phyloP scores from a whole-genome alignment of 2,329 filamentous ascomycete genomes.

The Ceratocystis variospora region DNA sequence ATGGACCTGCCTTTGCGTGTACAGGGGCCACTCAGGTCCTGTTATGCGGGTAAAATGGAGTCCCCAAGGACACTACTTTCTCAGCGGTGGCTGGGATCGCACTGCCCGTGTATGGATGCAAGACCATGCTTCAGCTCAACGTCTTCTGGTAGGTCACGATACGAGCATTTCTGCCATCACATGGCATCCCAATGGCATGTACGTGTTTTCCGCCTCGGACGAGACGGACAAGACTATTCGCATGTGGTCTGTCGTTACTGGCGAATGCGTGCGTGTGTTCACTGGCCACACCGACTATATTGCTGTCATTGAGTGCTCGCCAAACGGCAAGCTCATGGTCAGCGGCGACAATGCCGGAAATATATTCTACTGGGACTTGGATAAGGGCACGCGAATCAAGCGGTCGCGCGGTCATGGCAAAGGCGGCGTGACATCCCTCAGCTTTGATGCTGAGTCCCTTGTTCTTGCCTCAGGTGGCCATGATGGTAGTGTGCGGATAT shows the following conservation, averaged over 20 bases:
- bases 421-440: constrained; percentile 83
- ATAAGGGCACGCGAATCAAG: constrained; percentile 75
- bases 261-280: constrained; percentile 78
- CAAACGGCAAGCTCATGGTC: constrained; percentile 79
- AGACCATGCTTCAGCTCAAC: constrained; percentile 77
- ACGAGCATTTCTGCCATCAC: constrained; percentile 80
- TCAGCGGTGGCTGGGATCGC: constrained; percentile 75
- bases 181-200: constrained; percentile 90
- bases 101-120: constrained; percentile 85
- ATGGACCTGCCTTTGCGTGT: constrained; percentile 85
- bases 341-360: constrained; percentile 78
- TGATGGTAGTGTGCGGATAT: constrained; percentile 83
- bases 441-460: constrained; percentile 84
- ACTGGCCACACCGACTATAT: constrained; percentile 82
- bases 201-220: constrained; percentile 83
- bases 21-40: constrained; percentile 82
- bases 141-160: constrained; percentile 84
- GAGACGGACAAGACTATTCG: constrained; percentile 78
- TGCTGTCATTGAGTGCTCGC: constrained; percentile 70
- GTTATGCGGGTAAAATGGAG: constrained; percentile 83
- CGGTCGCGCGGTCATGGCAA: constrained; percentile 87
- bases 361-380: constrained; percentile 88
- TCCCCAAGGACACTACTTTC: constrained; percentile 90
- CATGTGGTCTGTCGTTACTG: constrained; percentile 92
- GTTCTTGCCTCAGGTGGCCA: constrained; percentile 82